Base-by-base conservation (phyloP, 1,284 basidiomycete species). In the Sporisorium sorghi region DNA sequence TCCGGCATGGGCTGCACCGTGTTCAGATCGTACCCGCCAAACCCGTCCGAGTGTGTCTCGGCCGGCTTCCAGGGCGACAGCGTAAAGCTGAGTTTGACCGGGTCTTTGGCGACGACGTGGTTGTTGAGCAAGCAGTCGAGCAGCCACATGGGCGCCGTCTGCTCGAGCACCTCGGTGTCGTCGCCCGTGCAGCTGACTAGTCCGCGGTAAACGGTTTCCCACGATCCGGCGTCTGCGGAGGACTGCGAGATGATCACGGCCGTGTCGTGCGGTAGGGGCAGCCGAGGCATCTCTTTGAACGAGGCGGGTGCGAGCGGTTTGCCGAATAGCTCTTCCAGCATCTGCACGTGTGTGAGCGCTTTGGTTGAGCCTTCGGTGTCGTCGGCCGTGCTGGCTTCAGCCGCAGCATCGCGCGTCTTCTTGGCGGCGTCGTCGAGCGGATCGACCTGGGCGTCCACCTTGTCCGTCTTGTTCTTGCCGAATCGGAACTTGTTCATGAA, bases 191-290 rank as follows among this genome's bases (percentile, higher is more conserved):
- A 88, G 2, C 88, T 88, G 3, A 90, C 88, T 40, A 89, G 88
- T 0, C 93, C 91, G 24, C 93, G 88, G 81, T 95, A 80, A 2
- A 93, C 86, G 5, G 89, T 90, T 9, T 88, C 89, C 89, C 91
- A 95, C 3, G 92, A 91, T 2, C 91, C 91, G 1, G 87, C 66
- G 44, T 87, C 87, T 24, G 89, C 87, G 0, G 88, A 89, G 80
- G 95, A 93, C 82, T 97, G 93, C 1, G 92, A 91, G 53, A 99
- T 91, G 68, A 92, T 87, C 33, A 98, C 85, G 0, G 88, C 87
- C 28, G 91, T 92, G 51, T 89, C 87, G 0, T 87, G 84, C 0
- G 91, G 90, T 33, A 94, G 87, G 5, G 86, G 76, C 24, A 93
- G 81, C 0, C 87, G 87, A 0, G 95, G 95, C 1, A 89, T 90